Evolutionary conservation across 2,329 filamentous ascomycete species (phyloP).

Genomic region (Paradendryphiella salina): DNA sequence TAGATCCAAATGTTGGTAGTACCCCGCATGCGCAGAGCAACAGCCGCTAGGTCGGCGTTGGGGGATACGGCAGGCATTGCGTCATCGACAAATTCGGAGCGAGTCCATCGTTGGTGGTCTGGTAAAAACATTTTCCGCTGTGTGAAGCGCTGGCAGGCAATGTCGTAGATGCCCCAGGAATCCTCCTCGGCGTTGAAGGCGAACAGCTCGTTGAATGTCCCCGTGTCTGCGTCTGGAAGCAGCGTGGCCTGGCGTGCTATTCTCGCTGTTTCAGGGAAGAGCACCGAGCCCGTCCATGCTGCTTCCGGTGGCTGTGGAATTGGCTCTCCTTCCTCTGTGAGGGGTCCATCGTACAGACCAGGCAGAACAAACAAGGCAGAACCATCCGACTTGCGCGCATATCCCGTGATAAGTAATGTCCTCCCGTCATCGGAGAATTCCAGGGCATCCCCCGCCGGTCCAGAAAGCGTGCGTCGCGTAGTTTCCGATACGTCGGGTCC

Average conservation of each 20-base stretch:
- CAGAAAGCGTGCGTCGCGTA: slow-evolving; percentile 42
- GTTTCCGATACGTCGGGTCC: slow-evolving; percentile 58
- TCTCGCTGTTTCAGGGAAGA: slow-evolving; percentile 48
- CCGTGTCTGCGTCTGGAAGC: slow-evolving; percentile 45
- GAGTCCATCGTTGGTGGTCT: slow-evolving; percentile 45
- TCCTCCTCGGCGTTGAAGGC: slow-evolving; percentile 49
- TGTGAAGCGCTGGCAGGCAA: slow-evolving; percentile 45
- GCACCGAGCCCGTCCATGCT: slow-evolving; percentile 47
- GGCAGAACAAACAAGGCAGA: slow-evolving; percentile 47
- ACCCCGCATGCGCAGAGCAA: slow-evolving; percentile 45
- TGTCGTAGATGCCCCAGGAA: slow-evolving; percentile 48
- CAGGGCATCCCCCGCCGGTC: slow-evolving; percentile 43
- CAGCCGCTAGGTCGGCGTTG: slow-evolving; percentile 44
- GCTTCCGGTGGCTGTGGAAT: slow-evolving; percentile 43
- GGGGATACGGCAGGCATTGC: slow-evolving; percentile 48
- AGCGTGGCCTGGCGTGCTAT: slow-evolving; percentile 47
- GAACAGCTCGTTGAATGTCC: slow-evolving; percentile 47
- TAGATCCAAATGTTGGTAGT: slow-evolving; percentile 48
- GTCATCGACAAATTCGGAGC: slow-evolving; percentile 47
- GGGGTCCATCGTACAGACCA: slow-evolving; percentile 46
- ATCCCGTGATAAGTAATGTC: slow-evolving; percentile 46
- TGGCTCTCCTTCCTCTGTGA: slow-evolving; percentile 48
- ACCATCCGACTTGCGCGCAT: slow-evolving; percentile 41
- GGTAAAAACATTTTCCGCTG: slow-evolving; percentile 47
- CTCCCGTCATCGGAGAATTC: slow-evolving; percentile 48